Conservation (phyloP, 2,329 filamentous ascomycete genomes). For the Stemphylium vesicarium region DNA sequence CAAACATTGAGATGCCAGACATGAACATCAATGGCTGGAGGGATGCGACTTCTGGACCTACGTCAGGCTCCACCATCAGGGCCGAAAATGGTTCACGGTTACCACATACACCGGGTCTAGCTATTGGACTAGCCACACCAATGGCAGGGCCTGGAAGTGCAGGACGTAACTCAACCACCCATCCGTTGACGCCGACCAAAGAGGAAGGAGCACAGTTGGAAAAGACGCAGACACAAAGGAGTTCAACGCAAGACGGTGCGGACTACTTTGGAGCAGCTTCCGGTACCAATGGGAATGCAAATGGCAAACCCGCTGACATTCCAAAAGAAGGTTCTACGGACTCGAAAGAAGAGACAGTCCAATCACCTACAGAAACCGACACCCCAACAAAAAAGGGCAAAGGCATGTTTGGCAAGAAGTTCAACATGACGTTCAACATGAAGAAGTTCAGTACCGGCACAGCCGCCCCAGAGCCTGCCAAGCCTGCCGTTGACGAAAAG, state of each 20-base stretch:
- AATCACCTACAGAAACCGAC: constrained; percentile 52
- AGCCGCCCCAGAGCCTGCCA: constrained; percentile 65
- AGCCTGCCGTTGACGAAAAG: constrained; percentile 80
- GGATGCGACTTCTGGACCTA: constrained; percentile 46
- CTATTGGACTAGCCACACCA: constrained; percentile 79
- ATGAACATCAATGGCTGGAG: constrained; percentile 55
- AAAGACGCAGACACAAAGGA: constrained; percentile 62
- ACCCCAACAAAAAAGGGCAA: constrained; percentile 61
- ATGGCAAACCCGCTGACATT: constrained; percentile 32
- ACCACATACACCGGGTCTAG: constrained; percentile 73
- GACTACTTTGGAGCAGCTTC: constrained; percentile 71
- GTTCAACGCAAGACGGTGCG: constrained; percentile 60
- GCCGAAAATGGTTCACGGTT: constrained; percentile 66
- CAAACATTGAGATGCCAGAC: constrained; percentile 64
- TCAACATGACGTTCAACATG: constrained; percentile 77
- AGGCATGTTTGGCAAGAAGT: constrained; percentile 79
- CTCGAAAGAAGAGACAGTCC: constrained; percentile 34
- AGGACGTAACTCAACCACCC: constrained; percentile 44
- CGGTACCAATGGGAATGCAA: constrained; percentile 33
- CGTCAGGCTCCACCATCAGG: constrained; percentile 59
- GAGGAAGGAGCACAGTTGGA: constrained; percentile 58
- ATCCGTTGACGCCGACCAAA: constrained; percentile 48
- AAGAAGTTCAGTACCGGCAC: constrained; percentile 79
- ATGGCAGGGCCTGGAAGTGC: constrained; percentile 47
- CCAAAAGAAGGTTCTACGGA: constrained; percentile 38